Base-by-base conservation (phyloP, 2,329 filamentous ascomycete genomes). In the Ascochyta fabae region DNA sequence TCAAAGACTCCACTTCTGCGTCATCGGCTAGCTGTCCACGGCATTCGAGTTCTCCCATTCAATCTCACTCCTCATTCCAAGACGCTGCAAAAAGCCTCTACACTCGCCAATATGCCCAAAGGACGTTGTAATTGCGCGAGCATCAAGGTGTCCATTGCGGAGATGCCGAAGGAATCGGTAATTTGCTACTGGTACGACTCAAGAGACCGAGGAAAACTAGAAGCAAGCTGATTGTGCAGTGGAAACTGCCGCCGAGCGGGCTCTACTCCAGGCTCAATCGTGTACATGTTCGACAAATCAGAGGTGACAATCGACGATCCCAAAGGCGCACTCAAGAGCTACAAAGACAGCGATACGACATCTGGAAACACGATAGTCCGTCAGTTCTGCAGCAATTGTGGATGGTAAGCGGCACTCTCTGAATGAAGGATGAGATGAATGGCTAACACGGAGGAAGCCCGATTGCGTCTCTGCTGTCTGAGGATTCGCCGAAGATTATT, bases 91-190 rank as follows among this genome's bases (percentile, higher is more conserved):
- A 10, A 4, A 40, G 10, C 15, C 33, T 36, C 24, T 16, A 8
- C 53, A 15, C 2, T 13, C 7, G 13, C 19, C 41, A 58, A 19
- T 0, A 71, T 71, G 68, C 42, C 57, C 6, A 58, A 69, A 55
- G 71, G 70, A 52, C 67, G 61, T 46, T 74, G 68, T 58, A 74
- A 74, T 44, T 74, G 69, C 59, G 60, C 50, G 16, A 57, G 58
- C 40, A 70, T 73, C 48, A 70, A 56, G 10, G 64, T 74, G 31
- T 58, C 54, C 6, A 53, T 72, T n/a, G 44, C 66, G 4, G 41
- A 58, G n/a, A 15, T 68, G 15, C 70, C 66, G 0, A 48, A 60
- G 9, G 31, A 64, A n/a, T 66, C 67, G 2, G 45, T 47, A 0
- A 58, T 74, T 15, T 73, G 71, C 59, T 72, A 71, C 49, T 74